These are phyloP conservation scores for Populus hybrid DNA, from an alignment of 441 rosid species.

Conservation along the genomic window DNA sequence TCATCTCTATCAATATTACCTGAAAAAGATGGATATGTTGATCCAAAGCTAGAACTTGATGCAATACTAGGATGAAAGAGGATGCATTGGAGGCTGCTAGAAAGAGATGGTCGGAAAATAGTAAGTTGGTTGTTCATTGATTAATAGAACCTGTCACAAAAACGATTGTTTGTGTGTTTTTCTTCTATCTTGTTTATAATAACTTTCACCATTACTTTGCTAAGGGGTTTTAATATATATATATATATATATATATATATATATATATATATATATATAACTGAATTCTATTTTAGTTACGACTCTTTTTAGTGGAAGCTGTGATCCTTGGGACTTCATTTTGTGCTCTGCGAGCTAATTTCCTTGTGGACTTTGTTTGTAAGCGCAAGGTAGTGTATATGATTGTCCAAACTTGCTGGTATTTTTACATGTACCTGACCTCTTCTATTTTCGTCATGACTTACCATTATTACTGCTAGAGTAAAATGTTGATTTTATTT, in stretches of 20 bases:
- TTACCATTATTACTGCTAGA: background rate
- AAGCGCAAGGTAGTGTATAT: no score
- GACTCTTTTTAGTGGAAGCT: background rate
- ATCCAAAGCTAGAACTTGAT: conserved; percentile 40
- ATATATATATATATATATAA: no score
- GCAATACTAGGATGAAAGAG: conserved; percentile 41
- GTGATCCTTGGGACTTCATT: background rate
- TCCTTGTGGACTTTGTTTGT: background rate
- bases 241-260: no score
- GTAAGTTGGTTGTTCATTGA: conserved; percentile 25
- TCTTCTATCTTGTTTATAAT: background rate
- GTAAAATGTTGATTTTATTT: background rate
- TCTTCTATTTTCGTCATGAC: background rate
- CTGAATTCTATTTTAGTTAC: no score
- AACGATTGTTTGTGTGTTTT: background rate
- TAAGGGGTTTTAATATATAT: no score
- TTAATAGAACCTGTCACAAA: background rate
- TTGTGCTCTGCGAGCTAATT: background rate
- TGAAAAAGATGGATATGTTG: conserved; percentile 29
- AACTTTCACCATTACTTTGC: no score
- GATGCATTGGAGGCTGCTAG: conserved; percentile 45
- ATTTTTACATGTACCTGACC: background rate
- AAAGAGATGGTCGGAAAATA: conserved; percentile 42
- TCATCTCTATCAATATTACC: conserved; percentile 24
- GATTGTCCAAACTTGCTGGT: no score